phyloP scores from a whole-genome alignment of 345 rosid species.

The Rhodamnia rubescens region DNA sequence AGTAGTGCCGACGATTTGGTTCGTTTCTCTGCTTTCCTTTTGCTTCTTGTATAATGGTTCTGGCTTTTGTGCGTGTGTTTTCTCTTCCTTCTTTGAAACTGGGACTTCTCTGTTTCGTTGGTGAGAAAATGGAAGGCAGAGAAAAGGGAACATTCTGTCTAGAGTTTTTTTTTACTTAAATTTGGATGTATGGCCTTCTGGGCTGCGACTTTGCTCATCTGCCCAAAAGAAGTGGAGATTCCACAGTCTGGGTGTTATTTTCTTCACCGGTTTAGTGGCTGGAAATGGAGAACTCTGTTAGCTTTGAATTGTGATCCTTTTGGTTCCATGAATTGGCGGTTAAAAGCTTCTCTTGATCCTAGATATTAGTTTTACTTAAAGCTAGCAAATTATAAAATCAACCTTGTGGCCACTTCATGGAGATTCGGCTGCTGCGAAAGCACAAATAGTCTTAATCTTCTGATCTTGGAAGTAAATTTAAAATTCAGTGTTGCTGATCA shows the following conservation, averaged over 20 bases:
- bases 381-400: neutral
- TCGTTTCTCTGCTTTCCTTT: neutral
- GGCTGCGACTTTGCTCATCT: neutral
- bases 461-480: neutral
- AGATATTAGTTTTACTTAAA: neutral
- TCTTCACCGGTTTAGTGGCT: neutral
- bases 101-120: neutral
- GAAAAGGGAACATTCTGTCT: neutral
- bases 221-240: neutral
- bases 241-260: neutral
- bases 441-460: neutral
- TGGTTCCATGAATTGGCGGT: neutral
- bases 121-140: neutral
- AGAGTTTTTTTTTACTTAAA: neutral
- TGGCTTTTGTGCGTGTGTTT: neutral
- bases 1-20: slow-evolving; percentile 67
- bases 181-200: neutral
- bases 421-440: neutral
- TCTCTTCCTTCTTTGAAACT: neutral
- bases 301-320: neutral
- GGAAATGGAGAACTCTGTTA: neutral
- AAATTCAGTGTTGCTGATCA: neutral
- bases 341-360: neutral
- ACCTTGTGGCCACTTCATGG: neutral
- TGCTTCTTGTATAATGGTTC: neutral